phyloP scores from a whole-genome alignment of 306 rosid genomes.

The Medicago truncatula region DNA sequence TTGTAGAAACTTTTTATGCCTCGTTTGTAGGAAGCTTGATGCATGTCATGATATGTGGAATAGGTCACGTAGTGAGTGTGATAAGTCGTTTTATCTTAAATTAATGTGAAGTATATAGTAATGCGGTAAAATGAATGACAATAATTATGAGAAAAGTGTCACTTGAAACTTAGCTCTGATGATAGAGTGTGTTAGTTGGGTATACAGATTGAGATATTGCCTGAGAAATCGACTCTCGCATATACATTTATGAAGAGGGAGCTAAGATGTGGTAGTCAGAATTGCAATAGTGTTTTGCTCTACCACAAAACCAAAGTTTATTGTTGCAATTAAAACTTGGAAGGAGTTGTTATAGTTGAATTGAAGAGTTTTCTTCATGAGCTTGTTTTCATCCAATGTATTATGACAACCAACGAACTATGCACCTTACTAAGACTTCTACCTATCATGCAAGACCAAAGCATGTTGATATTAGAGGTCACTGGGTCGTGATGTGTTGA shows the following conservation, averaged over 20 bases:
- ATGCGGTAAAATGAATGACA: too few relatives aligned
- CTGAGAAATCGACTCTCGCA: background rate
- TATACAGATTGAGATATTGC: background rate
- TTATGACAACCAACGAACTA: background rate
- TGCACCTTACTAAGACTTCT: background rate
- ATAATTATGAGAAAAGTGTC: background rate
- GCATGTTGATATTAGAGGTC: slow-evolving; percentile 1
- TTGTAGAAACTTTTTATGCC: too few relatives aligned
- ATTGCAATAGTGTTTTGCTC: background rate
- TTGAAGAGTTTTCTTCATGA: background rate
- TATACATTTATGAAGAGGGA: too few relatives aligned
- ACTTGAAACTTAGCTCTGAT: background rate
- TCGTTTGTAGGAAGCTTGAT: too few relatives aligned
- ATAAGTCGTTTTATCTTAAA: too few relatives aligned
- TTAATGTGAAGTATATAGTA: too few relatives aligned
- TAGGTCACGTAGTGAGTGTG: too few relatives aligned
- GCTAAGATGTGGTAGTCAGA: background rate
- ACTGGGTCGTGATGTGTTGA: background rate
- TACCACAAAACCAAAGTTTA: background rate
- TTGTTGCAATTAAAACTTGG: background rate
- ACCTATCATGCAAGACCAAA: background rate
- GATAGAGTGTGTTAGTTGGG: background rate
- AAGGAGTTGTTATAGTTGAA: background rate
- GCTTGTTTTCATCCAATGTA: background rate
- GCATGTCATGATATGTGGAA: too few relatives aligned